These are phyloP conservation scores for Ceratocystis eucalypticola DNA, from an alignment of 2,329 filamentous ascomycete species.

Conservation along the genomic window DNA sequence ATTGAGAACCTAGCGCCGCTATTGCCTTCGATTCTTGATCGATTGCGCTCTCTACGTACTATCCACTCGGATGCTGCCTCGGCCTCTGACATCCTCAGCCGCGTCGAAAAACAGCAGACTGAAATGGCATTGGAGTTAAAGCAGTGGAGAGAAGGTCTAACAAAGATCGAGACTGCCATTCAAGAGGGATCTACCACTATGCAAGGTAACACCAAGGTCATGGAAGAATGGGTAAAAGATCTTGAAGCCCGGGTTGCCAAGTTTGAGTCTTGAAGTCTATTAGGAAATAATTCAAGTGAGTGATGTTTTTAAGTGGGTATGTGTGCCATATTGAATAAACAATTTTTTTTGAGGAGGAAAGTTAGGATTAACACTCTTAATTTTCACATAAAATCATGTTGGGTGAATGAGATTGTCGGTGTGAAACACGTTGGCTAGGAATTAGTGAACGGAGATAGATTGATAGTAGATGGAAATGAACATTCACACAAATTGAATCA, in stretches of 20 bases:
- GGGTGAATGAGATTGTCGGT: too few species aligned
- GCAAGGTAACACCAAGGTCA: slow-evolving; percentile 66
- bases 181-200: slow-evolving; percentile 55
- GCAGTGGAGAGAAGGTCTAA: slow-evolving; percentile 71
- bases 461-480: too few species aligned
- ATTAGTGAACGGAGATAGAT: too few species aligned
- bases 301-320: not conserved
- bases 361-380: not conserved
- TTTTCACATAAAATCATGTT: too few species aligned
- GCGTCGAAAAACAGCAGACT: slow-evolving; percentile 63
- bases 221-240: slow-evolving; percentile 79
- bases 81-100: slow-evolving; percentile 62
- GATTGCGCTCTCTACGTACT: slow-evolving; percentile 66
- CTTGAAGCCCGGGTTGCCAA: slow-evolving; percentile 63
- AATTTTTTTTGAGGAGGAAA: not conserved
- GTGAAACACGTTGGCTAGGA: too few species aligned
- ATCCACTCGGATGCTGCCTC: slow-evolving; percentile 79
- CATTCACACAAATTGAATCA: too few species aligned
- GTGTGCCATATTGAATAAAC: not conserved
- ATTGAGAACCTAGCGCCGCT: slow-evolving; percentile 78
- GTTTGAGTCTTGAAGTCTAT: slow-evolving; percentile 19
- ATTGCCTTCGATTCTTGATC: slow-evolving; percentile 71
- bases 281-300: not conserved
- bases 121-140: slow-evolving; percentile 75
- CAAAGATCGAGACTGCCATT: slow-evolving; percentile 64